These are phyloP conservation scores for Cornus suecica DNA, from an alignment of 148 eudicot species.

Conservation along the genomic window DNA sequence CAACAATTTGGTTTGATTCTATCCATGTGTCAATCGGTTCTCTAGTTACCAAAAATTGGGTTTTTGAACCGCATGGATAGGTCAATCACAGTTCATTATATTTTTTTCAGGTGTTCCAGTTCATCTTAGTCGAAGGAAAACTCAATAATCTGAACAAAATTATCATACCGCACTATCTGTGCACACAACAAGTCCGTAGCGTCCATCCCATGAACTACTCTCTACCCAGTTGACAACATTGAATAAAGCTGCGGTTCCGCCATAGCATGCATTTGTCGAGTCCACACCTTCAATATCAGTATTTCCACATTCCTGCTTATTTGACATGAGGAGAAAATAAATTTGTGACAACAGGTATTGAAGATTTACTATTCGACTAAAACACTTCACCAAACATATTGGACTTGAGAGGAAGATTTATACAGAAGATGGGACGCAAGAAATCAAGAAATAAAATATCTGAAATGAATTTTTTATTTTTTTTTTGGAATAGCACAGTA, in stretches of 20 bases:
- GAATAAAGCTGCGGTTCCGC: constrained; percentile 95
- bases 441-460: not conserved
- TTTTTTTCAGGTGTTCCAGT: too few species aligned
- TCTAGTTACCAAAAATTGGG: not conserved
- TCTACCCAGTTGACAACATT: constrained; percentile 98
- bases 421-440: not conserved
- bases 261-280: constrained; percentile 98
- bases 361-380: not conserved
- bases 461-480: not conserved
- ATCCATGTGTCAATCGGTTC: too few species aligned
- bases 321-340: constrained; percentile 12
- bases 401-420: not conserved
- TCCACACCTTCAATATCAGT: constrained; percentile 98
- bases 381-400: not conserved
- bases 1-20: too few species aligned
- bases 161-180: constrained; percentile 95
- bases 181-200: constrained; percentile 95
- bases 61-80: too few species aligned
- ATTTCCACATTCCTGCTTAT: constrained; percentile 68
- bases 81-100: too few species aligned
- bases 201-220: constrained; percentile 98
- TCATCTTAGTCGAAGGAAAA: not conserved
- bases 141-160: constrained; percentile 1
- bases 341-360: not conserved
- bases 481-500: not conserved